Base-by-base conservation (phyloP, 352 stramenopile species). In the Phytophthora nicotianae region DNA sequence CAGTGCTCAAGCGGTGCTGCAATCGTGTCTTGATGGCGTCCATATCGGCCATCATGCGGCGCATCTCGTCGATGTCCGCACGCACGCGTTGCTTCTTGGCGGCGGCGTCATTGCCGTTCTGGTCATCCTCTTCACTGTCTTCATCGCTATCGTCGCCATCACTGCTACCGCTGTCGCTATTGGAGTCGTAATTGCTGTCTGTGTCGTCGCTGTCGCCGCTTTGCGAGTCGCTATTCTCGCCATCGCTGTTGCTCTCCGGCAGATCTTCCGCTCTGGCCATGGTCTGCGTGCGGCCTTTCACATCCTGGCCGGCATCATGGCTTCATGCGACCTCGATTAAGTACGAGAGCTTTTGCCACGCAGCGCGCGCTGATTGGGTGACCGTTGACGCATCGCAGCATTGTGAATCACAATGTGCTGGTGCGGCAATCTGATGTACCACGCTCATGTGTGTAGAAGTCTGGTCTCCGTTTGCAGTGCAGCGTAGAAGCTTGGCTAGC, bases 11-110 rank as follows among this genome's bases (percentile, higher is more conserved):
- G 8, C 77, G 73, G 26, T 88, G 81, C 52, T 86, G 62, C 29
- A 89, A 49, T 4, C 77, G 75, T 55, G 53, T 46, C 47, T 80
- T 90, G 38, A 89, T 76, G n/a, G 68, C 64, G 41, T 85, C 74
- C 77, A 91, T 91, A 26, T 89, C 75, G 3, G 52, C 70, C 37
- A 81, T 68, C 78, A 90, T 83, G 38, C 56, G 56, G 11, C 50
- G 71, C 59, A 90, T 77, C 48, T 73, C 74, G 10, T 70, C 60
- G 0, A 90, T 62, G 20, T 87, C 75, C 2, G 37, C 45, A 14
- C 62, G 72, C 23, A 89, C 75, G 2, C 58, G 61, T 38, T 59
- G 48, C 37, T 74, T 65, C 61, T 82, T 83, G 20, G 59, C 51
- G 3, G 49, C 50, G 10, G 60, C 38, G 0, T 72, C 65, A 7